A percentile compares a stretch with the other conserved stretches of the same genome.
These are phyloP conservation scores for Delonix regia DNA, from an alignment of 306 rosid species.

Conservation along the genomic window DNA sequence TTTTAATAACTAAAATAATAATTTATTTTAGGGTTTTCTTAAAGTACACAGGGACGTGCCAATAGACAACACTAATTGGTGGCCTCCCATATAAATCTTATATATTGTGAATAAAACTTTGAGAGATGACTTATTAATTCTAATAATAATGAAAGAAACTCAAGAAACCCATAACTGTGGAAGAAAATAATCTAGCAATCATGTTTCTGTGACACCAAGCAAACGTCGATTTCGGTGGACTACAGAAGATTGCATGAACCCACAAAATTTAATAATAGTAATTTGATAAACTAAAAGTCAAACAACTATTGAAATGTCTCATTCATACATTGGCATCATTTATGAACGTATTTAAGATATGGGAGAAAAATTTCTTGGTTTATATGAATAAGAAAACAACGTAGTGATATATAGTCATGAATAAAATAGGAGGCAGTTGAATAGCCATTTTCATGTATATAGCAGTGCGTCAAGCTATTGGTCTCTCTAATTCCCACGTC, in stretches of 20 bases:
- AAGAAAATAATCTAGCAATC: too few species aligned
- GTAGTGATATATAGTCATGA: background rate
- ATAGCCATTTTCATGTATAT: constrained; percentile 33
- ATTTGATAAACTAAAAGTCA: too few species aligned
- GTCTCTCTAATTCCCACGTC: constrained; percentile 13
- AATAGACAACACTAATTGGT: too few species aligned
- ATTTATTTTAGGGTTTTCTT: too few species aligned
- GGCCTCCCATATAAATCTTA: too few species aligned
- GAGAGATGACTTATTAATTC: too few species aligned
- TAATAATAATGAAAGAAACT: too few species aligned
- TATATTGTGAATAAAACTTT: too few species aligned
- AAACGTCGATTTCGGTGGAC: background rate
- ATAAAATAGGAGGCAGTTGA: constrained; percentile 37
- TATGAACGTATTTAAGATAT: background rate
- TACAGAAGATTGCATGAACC: background rate
- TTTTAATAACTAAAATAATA: too few species aligned
- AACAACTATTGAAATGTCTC: background rate
- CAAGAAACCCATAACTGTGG: too few species aligned
- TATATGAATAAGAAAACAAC: background rate
- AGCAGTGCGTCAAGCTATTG: constrained; percentile 34
- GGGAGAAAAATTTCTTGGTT: background rate
- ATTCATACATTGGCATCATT: background rate
- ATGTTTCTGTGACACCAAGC: too few species aligned
- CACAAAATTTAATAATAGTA: background rate
- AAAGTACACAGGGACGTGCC: too few species aligned